phyloP scores from a whole-genome alignment of 345 rosid species.

The Eucalyptus marginata region DNA sequence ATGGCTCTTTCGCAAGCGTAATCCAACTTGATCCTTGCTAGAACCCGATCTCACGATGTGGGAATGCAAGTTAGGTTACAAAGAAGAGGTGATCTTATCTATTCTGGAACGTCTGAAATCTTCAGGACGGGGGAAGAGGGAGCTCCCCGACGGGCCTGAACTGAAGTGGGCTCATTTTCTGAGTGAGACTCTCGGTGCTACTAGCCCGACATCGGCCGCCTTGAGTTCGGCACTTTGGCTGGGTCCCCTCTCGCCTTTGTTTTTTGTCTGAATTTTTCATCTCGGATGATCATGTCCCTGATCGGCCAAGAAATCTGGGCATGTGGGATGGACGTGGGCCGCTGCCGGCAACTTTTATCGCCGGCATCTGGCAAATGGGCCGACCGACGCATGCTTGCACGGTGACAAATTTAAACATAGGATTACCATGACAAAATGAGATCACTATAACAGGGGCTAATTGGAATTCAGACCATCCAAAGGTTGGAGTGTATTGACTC shows the following conservation, averaged over 20 bases:
- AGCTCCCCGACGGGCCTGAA: background rate
- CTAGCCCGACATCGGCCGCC: background rate
- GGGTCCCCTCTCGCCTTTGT: background rate
- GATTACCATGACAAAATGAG: too few relatives aligned
- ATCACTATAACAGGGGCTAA: too few relatives aligned
- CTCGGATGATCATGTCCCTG: background rate
- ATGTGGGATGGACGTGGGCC: background rate
- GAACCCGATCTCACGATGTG: background rate
- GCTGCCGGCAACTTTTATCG: background rate
- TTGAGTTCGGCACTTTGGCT: background rate
- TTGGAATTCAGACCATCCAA: too few relatives aligned
- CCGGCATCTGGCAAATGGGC: rapidly evolving
- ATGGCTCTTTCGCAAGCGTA: background rate
- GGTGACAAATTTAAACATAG: too few relatives aligned
- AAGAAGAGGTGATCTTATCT: background rate
- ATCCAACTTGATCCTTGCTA: background rate
- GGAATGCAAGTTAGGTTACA: background rate
- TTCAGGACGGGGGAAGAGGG: background rate
- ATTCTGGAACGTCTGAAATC: background rate
- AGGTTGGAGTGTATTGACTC: background rate
- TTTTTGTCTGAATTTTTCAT: background rate
- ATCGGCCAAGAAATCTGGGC: background rate
- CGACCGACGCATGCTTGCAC: rapidly evolving
- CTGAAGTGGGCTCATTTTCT: background rate
- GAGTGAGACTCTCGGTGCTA: background rate